A percentile compares a stretch with the other conserved stretches of the same genome.
These are phyloP conservation scores for Thielaviopsis musarum DNA, from an alignment of 2,329 filamentous ascomycete genomes.

Conservation along the genomic window DNA sequence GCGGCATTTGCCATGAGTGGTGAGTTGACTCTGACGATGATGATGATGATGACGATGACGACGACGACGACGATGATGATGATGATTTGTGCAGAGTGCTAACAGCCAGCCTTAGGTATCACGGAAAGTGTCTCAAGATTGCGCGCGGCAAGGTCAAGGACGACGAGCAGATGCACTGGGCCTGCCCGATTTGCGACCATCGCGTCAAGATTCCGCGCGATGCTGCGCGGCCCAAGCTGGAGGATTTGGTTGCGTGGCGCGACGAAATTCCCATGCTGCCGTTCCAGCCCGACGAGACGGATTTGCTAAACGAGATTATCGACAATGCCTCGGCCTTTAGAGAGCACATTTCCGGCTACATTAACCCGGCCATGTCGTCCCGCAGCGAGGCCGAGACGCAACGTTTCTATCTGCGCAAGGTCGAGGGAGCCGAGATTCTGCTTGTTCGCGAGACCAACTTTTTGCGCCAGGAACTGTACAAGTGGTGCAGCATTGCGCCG, in stretches of 20 bases:
- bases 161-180: conserved; percentile 71
- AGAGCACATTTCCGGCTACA: conserved; percentile 62
- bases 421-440: conserved; percentile 90
- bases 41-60: not conserved
- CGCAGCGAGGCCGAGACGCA: conserved; percentile 26
- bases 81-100: not conserved
- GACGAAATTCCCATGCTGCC: conserved; percentile 67
- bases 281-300: conserved; percentile 92
- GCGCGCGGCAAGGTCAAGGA: conserved; percentile 95
- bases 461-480: conserved; percentile 87
- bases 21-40: too few relatives aligned
- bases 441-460: conserved; percentile 92
- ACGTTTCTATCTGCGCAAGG: conserved; percentile 89
- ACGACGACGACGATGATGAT: not conserved
- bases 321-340: conserved; percentile 72
- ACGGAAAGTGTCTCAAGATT: conserved; percentile 96
- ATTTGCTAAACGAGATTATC: conserved; percentile 71
- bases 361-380: conserved; percentile 65
- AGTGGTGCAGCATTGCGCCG: conserved; percentile 80
- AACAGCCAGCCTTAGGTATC: conserved; percentile 46
- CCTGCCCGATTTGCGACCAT: conserved; percentile 95
- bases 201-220: conserved; percentile 92
- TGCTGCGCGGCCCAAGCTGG: conserved; percentile 84
- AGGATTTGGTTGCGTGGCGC: conserved; percentile 71
- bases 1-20: conserved; percentile 96